Evolutionary conservation across 2,329 filamentous ascomycete species (phyloP).

Genomic region (Pseudopithomyces chartarum): DNA sequence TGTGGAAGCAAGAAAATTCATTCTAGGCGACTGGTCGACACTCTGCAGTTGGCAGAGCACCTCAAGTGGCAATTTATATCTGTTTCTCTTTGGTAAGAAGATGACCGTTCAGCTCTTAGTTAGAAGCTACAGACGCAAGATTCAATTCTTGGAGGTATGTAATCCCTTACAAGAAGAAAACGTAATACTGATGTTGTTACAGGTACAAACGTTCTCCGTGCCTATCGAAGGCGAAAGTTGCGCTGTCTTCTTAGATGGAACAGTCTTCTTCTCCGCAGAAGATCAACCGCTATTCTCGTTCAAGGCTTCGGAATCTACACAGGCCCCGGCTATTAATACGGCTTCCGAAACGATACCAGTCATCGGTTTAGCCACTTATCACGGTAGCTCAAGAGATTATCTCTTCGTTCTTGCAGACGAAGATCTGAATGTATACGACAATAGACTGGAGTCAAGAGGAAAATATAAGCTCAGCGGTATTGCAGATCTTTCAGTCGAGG

Average conservation of each 20-base stretch:
- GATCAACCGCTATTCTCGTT: slow-evolving; percentile 36
- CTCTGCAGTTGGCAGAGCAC: slow-evolving; percentile 34
- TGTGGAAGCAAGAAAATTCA: slow-evolving; percentile 25
- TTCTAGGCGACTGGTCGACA: slow-evolving; percentile 37
- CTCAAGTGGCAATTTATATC: slow-evolving; percentile 30
- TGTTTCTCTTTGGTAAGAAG: slow-evolving; percentile 39
- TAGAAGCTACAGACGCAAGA: slow-evolving; percentile 10
- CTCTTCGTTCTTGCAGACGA: slow-evolving; percentile 33
- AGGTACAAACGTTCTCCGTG: slow-evolving; percentile 36
- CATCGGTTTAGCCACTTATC: slow-evolving; percentile 28
- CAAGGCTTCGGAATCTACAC: slow-evolving; percentile 27
- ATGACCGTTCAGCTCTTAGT: slow-evolving; percentile 34
- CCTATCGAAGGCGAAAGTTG: slow-evolving; percentile 35
- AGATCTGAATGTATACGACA: slow-evolving; percentile 29
- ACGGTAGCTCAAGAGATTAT: slow-evolving; percentile 21
- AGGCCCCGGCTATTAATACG: slow-evolving; percentile 23
- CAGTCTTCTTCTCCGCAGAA: slow-evolving; percentile 33
- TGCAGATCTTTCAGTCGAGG: slow-evolving; percentile 29
- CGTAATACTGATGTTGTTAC: slow-evolving; percentile 1
- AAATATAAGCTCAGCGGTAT: slow-evolving; percentile 27
- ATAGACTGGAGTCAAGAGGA: slow-evolving; percentile 18
- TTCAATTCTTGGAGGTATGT: slow-evolving; percentile 32
- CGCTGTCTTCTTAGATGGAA: slow-evolving; percentile 23
- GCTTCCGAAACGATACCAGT: slow-evolving; percentile 22
- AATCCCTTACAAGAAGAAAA: background rate